Percentiles rank a stretch among this genome's conserved stretches.
Evolutionary conservation across 148 eudicot genomes (phyloP).

Genomic region (Rhododendron simsii): DNA sequence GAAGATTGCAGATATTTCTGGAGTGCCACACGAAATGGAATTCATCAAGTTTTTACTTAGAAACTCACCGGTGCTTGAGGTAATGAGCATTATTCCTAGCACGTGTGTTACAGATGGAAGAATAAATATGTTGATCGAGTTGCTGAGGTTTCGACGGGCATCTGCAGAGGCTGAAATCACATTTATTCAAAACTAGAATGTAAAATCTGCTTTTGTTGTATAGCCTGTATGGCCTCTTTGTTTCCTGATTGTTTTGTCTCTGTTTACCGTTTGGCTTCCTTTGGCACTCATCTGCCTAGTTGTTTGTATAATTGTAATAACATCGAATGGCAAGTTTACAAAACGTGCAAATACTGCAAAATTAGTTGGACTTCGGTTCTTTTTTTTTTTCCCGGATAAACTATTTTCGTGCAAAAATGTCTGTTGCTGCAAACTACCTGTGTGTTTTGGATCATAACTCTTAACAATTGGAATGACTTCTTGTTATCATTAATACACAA

Average conservation of each 20-base stretch:
- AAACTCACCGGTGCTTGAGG: conserved; percentile 60
- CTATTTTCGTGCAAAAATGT: not conserved
- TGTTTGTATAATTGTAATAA: not conserved
- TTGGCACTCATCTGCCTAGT: not conserved
- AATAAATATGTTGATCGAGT: conserved; percentile 55
- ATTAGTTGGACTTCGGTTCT: not conserved
- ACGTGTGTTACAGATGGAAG: conserved; percentile 47
- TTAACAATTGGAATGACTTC: not conserved
- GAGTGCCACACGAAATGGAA: conserved; percentile 77
- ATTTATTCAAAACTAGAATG: conserved; percentile 44
- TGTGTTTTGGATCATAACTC: not conserved
- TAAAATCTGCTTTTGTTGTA: not conserved
- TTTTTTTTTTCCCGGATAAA: not conserved
- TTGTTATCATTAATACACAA: not conserved
- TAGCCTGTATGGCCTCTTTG: not conserved
- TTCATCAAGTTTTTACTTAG: conserved; percentile 61
- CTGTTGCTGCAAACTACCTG: not conserved
- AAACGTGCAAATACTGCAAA: not conserved
- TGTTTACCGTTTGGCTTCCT: not conserved
- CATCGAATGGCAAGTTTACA: not conserved
- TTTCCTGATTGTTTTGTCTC: not conserved
- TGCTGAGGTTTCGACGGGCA: conserved; percentile 75
- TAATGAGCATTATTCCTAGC: conserved; percentile 58
- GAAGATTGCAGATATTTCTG: conserved; percentile 68
- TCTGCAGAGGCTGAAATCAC: conserved; percentile 69